Conservation (phyloP, 306 rosid species). For the Crotalaria pallida region DNA sequence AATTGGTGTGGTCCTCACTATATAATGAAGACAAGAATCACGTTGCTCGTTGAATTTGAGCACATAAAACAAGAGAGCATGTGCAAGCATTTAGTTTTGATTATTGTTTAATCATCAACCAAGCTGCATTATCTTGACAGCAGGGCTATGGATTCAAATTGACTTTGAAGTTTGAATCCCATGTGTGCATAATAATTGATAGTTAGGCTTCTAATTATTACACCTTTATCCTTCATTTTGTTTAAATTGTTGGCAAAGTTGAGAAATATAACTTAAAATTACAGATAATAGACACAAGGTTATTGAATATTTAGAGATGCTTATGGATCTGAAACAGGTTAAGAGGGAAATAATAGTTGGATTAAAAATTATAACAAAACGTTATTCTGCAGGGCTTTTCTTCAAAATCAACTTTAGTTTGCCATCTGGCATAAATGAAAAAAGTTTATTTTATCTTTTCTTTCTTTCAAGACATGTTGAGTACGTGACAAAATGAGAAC, state of each 20-base stretch:
- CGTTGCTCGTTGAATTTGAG: conserved; percentile 27
- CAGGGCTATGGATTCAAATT: conserved; percentile 15
- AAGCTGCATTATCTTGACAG: conserved; percentile 24
- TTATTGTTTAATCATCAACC: conserved; percentile 28
- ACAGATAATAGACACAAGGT: neutral
- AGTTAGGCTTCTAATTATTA: neutral
- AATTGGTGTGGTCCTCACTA: conserved; percentile 15
- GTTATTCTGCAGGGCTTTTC: neutral
- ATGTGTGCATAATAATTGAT: conserved; percentile 24
- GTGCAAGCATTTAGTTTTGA: conserved; percentile 17
- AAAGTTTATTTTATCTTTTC: neutral
- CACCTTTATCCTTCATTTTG: neutral
- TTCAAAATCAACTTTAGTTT: neutral
- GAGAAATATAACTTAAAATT: neutral
- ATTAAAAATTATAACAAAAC: neutral
- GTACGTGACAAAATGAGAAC: neutral
- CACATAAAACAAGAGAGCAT: conserved; percentile 17
- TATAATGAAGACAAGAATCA: conserved; percentile 29
- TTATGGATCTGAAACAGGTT: neutral
- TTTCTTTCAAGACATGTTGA: neutral
- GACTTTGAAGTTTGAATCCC: conserved; percentile 31
- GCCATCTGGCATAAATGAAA: neutral
- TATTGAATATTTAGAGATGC: neutral
- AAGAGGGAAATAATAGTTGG: neutral
- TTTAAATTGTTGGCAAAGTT: neutral